Evolutionary conservation across 345 rosid genomes (phyloP).

Genomic region (Melaleuca alternifolia): DNA sequence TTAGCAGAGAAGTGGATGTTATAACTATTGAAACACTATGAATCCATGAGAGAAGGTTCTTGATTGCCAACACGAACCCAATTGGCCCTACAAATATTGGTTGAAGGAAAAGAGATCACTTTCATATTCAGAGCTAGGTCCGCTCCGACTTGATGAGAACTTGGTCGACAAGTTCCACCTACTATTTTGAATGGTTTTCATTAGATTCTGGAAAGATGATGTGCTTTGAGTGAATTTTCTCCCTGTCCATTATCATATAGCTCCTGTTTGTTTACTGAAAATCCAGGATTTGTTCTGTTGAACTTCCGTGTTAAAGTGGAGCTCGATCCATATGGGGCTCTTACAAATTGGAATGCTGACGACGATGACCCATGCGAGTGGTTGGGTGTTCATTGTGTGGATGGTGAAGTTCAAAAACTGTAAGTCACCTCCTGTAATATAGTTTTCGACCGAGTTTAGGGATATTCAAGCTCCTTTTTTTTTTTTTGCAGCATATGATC

Average conservation of each 20-base stretch:
- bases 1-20: not conserved
- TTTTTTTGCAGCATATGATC: not conserved
- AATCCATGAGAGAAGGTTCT: not conserved
- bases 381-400: conserved; percentile 66
- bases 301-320: conserved; percentile 47
- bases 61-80: too few species aligned
- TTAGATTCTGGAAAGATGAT: not conserved
- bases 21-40: not conserved
- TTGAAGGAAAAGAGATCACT: not conserved
- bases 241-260: not conserved
- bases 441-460: not conserved
- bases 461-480: not conserved
- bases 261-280: not conserved
- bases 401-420: conserved; percentile 65
- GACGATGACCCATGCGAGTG: conserved; percentile 54
- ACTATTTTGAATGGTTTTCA: not conserved
- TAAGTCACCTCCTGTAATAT: conserved; percentile 27
- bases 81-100: not conserved
- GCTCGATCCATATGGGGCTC: conserved; percentile 62
- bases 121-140: not conserved
- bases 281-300: conserved; percentile 60
- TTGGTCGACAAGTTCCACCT: not conserved
- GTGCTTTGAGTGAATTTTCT: not conserved
- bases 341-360: conserved; percentile 54
- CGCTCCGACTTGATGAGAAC: not conserved